A percentile compares a stretch with the other conserved stretches of the same genome.
Conservation (phyloP, 2,329 filamentous ascomycete species). For the Tolypocladium sp. region DNA sequence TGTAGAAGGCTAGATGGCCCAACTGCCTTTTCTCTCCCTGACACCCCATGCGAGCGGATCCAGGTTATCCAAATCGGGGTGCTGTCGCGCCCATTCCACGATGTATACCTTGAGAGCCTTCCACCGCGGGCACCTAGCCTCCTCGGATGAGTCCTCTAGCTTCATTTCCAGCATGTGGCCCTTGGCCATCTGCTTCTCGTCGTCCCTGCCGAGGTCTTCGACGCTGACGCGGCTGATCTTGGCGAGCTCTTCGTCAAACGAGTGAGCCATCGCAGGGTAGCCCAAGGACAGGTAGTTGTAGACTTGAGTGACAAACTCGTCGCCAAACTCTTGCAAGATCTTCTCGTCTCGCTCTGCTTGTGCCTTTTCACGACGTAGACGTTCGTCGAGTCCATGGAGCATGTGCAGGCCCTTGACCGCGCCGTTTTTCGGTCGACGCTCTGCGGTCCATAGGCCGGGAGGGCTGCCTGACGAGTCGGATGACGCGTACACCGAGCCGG, state of each 20-base stretch:
- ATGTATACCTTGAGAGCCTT: slow-evolving; percentile 77
- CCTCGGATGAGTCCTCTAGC: slow-evolving; percentile 29
- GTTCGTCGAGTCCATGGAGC: slow-evolving; percentile 42
- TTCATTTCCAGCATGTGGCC: slow-evolving; percentile 63
- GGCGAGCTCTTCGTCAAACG: slow-evolving; percentile 76
- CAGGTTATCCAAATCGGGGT: slow-evolving; percentile 60
- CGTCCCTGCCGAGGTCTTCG: slow-evolving; percentile 61
- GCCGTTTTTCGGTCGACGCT: slow-evolving; percentile 17
- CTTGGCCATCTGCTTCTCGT: slow-evolving; percentile 49
- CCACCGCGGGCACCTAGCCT: slow-evolving; percentile 63
- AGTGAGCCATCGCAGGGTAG: slow-evolving; percentile 75
- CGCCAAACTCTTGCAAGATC: slow-evolving; percentile 61
- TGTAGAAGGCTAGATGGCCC: slow-evolving; percentile 47
- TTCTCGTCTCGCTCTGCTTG: slow-evolving; percentile 41
- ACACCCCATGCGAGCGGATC: slow-evolving; percentile 59
- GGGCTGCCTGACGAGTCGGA: slow-evolving; percentile 10
- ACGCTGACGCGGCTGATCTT: slow-evolving; percentile 67
- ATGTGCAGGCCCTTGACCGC: slow-evolving; percentile 36
- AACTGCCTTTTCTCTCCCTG: slow-evolving; percentile 57
- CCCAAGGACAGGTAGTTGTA: slow-evolving; percentile 95
- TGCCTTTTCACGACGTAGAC: slow-evolving; percentile 38
- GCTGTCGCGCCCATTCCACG: slow-evolving; percentile 80
- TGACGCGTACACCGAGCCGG: slow-evolving; percentile 18
- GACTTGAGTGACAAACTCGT: slow-evolving; percentile 85
- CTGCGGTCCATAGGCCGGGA: slow-evolving; percentile 9